Base-by-base conservation (phyloP, 164 flowering plant species). In the Vitis labrusca region DNA sequence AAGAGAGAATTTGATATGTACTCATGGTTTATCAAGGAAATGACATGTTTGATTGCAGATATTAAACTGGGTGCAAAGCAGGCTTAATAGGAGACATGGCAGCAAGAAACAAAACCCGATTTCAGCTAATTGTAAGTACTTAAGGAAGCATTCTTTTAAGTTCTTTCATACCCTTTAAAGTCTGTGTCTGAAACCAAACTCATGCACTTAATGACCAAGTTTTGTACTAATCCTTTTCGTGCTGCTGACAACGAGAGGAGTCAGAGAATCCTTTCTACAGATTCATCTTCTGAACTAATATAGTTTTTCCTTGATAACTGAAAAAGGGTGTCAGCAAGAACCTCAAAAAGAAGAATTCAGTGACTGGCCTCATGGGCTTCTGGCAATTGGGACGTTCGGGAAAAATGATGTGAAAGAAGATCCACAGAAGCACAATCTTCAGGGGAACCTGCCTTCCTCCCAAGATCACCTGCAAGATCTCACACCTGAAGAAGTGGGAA, bases 331-430 rank as follows among this genome's bases (percentile, higher is more conserved):
- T 37, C 44, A 37, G 73, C 80, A 74, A 64, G 84, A 82, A 68
- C 53, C 72, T 66, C 52, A 58, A 15, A 79, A 80, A 62, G 88
- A 86, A 62, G 91, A 90, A 67, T 84, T 84, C 72, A 81, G 80
- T 57, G 93, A 89, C 52, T 86, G 92, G 97, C 89, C 87, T 59
- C 73, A 86, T 13, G 89, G 77, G 23, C 65, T 91, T 70, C 85
- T 91, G 17, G 77, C 93, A 11, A 91, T 91, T 44, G 97, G 97
- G 2, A 91, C 97, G 49, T 83, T 91, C 14, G 90, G 91, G 1
- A 83, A 76, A 50, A 77, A 59, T 9, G 63, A 78, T 3, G 1
- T 76, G 50, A 78, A 67, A 47, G 77, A 82, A 65, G 79, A 74
- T 2, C 47, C 69, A 16, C 75, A 71, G 30, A 69, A 27, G 32